Base-by-base conservation (phyloP, 345 rosid species). In the Durio zibethinus region DNA sequence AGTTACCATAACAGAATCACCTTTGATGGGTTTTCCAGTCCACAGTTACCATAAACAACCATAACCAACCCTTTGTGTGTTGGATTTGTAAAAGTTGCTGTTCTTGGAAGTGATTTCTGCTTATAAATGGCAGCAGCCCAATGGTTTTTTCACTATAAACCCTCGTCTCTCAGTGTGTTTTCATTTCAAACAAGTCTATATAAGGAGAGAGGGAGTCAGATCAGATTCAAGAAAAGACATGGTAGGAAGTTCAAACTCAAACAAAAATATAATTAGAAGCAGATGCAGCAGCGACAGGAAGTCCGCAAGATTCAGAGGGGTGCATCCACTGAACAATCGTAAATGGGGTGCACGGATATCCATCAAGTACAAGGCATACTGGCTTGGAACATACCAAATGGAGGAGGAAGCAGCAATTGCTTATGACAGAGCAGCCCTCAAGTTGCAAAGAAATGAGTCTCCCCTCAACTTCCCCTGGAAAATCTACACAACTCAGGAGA, bases 371-470 rank as follows among this genome's bases (percentile, higher is more conserved):
- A 83, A 45, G 47, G 40, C 80, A 16, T 61, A 73, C 76, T 77
- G 81, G 81, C 81, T 80, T n/a, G 77, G 86, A 64, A 83, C 81
- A 33, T 74, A 68, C 29, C 65, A 64, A 7, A 10, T 0, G 1
- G 86, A 74, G 48, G 77, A 69, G 56, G 86, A 80, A 27, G 81
- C 81, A 36, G 81, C 81, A 7, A 31, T 66, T 71, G 85, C 82
- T 66, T 83, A 83, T 76, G 82, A 79, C 9, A 73, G 83, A 73
- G 83, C 85, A 50, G 78, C 81, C 36, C 78, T 83, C 79, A 83
- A 80, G 54, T 77, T 80, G 68, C 77, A 60, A 16, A 42, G n/a
- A 77, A 54, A 76, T 31, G 79, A 80, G 29, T 7, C 73, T 3
- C 68, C 73, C 10, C 73, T 76, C 47, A 83, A 77, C 79, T 69